phyloP scores from a whole-genome alignment of 73 alveolate species.

The Diophrys sp. region DNA sequence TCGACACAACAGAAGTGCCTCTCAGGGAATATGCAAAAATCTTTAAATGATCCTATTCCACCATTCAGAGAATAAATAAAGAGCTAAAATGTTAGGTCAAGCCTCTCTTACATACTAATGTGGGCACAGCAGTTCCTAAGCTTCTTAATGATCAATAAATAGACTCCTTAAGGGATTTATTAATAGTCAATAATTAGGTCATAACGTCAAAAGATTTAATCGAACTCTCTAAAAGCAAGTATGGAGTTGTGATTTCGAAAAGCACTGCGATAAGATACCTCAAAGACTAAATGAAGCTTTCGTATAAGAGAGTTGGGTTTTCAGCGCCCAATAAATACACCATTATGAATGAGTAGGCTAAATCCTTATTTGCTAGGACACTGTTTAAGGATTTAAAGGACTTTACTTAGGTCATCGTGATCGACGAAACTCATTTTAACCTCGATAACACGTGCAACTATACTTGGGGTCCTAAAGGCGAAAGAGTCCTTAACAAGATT shows the following conservation, averaged over 20 bases:
- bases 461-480: neutral
- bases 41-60: too few relatives aligned
- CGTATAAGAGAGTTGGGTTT: neutral
- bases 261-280: neutral
- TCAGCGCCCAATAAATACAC: neutral
- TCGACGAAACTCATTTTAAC: neutral
- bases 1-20: too few relatives aligned
- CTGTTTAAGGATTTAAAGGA: neutral
- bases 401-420: neutral
- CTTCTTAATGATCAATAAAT: too few relatives aligned
- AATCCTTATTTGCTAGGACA: neutral
- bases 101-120: too few relatives aligned
- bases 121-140: too few relatives aligned
- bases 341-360: neutral
- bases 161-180: too few relatives aligned
- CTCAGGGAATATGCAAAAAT: too few relatives aligned
- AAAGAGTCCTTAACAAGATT: neutral
- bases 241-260: neutral
- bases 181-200: too few relatives aligned
- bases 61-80: too few relatives aligned
- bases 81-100: too few relatives aligned
- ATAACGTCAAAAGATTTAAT: neutral
- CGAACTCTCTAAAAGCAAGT: neutral
- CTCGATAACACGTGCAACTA: neutral
- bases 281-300: too few relatives aligned